These are phyloP conservation scores for Alopecurus myosuroides DNA, from an alignment of 176 grass and related monocot genomes.

Conservation along the genomic window DNA sequence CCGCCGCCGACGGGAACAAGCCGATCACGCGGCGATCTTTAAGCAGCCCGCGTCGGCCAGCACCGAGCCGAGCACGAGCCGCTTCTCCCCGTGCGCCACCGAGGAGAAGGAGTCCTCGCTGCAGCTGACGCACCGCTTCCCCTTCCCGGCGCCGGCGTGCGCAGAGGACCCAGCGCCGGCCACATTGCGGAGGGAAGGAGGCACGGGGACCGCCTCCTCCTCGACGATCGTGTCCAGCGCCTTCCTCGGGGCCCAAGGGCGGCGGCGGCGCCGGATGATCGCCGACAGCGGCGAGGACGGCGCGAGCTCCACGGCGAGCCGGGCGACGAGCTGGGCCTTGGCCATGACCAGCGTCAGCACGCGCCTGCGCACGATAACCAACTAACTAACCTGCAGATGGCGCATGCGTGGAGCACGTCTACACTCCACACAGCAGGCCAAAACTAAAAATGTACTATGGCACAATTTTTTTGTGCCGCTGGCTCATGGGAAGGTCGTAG, in stretches of 20 bases:
- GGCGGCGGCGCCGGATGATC: slow-evolving; percentile 17
- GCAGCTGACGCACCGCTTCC: background rate
- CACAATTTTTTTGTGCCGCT: background rate
- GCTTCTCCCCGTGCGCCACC: background rate
- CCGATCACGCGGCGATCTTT: background rate
- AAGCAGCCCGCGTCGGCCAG: background rate
- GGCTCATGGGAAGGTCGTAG: background rate
- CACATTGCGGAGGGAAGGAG: background rate
- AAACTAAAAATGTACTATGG: background rate
- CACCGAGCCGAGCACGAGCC: background rate
- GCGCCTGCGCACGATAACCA: background rate
- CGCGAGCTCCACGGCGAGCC: slow-evolving; percentile 6
- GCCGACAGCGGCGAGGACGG: slow-evolving; percentile 16
- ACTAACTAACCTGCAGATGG: background rate
- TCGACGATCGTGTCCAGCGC: slow-evolving; percentile 23
- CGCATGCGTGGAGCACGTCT: background rate
- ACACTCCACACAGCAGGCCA: background rate
- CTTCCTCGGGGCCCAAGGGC: background rate
- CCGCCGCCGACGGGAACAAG: background rate
- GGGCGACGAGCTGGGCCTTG: slow-evolving; percentile 25
- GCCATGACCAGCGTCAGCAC: slow-evolving; percentile 18
- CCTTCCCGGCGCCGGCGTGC: background rate
- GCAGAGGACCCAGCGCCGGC: background rate
- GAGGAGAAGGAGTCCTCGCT: background rate
- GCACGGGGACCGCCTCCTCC: slow-evolving; percentile 13